Evolutionary conservation across 306 rosid genomes (phyloP).

Genomic region (Quillaja saponaria): DNA sequence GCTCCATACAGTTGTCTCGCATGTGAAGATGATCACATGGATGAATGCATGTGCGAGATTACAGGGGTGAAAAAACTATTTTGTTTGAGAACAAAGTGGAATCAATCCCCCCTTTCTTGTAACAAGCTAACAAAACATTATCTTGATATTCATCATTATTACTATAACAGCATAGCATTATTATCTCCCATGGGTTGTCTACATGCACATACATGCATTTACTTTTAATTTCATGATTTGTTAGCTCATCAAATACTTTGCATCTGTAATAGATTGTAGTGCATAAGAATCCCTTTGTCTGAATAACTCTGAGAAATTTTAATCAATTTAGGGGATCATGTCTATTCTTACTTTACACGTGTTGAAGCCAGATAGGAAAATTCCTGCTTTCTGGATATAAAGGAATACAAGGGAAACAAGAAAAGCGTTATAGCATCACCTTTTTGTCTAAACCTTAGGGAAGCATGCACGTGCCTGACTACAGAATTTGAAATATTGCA

Average conservation of each 20-base stretch:
- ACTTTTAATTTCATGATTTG: constrained; percentile 22
- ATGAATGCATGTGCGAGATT: neutral
- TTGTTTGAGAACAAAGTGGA: constrained; percentile 22
- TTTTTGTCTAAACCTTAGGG: constrained; percentile 24
- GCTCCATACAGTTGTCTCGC: constrained; percentile 19
- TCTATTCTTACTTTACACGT: constrained; percentile 2
- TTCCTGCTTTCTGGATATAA: constrained; percentile 29
- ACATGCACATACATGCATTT: constrained; percentile 21
- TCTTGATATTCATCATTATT: neutral
- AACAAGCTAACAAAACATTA: constrained; percentile 3
- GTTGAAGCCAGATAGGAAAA: constrained; percentile 22
- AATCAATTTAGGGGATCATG: constrained; percentile 25
- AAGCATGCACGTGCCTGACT: constrained; percentile 29
- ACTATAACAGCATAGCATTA: constrained; percentile 2
- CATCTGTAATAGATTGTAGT: neutral
- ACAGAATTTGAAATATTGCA: neutral
- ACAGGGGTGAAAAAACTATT: neutral
- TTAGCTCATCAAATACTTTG: neutral
- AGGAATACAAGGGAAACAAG: constrained; percentile 36
- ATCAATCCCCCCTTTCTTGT: constrained; percentile 9
- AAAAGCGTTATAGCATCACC: constrained; percentile 33
- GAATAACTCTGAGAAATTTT: neutral
- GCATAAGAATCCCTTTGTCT: neutral
- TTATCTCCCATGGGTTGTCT: neutral
- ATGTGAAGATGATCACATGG: neutral